Conservation (phyloP, 139 green algal species). For the Coelastrella sp. region DNA sequence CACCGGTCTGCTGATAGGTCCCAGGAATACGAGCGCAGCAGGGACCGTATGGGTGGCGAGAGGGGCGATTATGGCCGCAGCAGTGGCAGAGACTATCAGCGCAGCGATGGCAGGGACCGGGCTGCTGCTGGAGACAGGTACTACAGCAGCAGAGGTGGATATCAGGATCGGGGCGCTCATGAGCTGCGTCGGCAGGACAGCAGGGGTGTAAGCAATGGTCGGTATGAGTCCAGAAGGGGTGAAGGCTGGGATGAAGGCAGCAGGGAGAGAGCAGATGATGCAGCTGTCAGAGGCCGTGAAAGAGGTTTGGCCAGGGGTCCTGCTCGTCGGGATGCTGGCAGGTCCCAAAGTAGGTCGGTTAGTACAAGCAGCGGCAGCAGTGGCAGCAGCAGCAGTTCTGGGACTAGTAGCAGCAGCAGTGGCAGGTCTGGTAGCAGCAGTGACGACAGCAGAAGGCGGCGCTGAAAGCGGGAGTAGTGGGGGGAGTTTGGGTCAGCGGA, state of each 20-base stretch:
- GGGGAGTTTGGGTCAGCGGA: too few relatives aligned
- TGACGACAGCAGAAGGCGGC: background rate
- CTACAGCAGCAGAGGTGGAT: background rate
- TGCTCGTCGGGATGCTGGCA: background rate
- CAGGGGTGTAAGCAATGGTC: background rate
- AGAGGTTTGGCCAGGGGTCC: background rate
- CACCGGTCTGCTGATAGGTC: too few relatives aligned
- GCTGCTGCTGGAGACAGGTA: background rate
- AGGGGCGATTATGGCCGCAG: background rate
- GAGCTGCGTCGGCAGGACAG: background rate
- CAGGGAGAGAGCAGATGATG: background rate
- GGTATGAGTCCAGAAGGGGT: background rate
- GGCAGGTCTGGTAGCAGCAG: background rate
- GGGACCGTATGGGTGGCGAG: too few relatives aligned
- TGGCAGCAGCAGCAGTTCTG: constrained; percentile 20
- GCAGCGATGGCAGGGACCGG: background rate
- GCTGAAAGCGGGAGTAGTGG: constrained; percentile 24
- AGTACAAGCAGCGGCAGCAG: background rate
- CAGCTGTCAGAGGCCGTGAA: background rate
- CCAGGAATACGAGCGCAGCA: too few relatives aligned
- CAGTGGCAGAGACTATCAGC: background rate
- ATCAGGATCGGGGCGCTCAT: background rate
- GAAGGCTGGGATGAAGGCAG: background rate
- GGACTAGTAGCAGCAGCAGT: constrained; percentile 11
- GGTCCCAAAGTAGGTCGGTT: constrained; percentile 8